Evolutionary conservation across 352 stramenopile genomes (phyloP), one percentile per base, ranked within the genome.

Genomic region (Phytophthora niederhauseri): DNA sequence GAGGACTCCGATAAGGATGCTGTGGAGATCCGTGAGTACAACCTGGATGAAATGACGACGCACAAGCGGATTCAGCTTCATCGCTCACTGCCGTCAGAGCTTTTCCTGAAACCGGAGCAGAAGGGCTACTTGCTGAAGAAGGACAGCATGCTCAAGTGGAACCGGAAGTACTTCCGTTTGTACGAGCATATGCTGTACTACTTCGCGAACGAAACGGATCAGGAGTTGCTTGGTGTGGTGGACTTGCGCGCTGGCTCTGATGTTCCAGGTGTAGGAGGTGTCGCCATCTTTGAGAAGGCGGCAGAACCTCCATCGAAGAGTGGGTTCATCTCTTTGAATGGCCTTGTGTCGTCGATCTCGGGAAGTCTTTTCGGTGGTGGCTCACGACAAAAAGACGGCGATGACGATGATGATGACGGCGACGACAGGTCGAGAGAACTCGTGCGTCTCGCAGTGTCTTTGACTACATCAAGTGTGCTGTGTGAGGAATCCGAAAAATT

Each of bases 161-260:
- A 92, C 68, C 90, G 92, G 60, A 89, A 90, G 60, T 97, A 96
- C 63, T 97, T 97, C 57, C 85, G 90, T 7, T 63, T 97, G 54
- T 94, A 94, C 58, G 87, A 94, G 49, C 81, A 93, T 64, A 95
- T 95, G 85, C 60, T 97, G 28, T 97, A 95, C 75, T 97, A 96
- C 67, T 97, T 97, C 57, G 78, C 83, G 17, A 92, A 80, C n/a
- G 87, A 96, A 62, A 82, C 78, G 0, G 90, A 97, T 43, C 87
- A 96, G 66, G 88, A 94, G 49, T 65, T 97, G 8, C 74, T 95
- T 1, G 90, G 90, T 51, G 88, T 97, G 54, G 87, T 97, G 38
- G 88, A 97, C 67, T 59, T 97, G 26, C 78, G 85, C 3, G 74
- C 81, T 9, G 87, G 85, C 1, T 89, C 78, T 24, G 81, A 92